phyloP scores from a whole-genome alignment of 2,329 filamentous ascomycete species.

The Pseudocercospora crystallina region DNA sequence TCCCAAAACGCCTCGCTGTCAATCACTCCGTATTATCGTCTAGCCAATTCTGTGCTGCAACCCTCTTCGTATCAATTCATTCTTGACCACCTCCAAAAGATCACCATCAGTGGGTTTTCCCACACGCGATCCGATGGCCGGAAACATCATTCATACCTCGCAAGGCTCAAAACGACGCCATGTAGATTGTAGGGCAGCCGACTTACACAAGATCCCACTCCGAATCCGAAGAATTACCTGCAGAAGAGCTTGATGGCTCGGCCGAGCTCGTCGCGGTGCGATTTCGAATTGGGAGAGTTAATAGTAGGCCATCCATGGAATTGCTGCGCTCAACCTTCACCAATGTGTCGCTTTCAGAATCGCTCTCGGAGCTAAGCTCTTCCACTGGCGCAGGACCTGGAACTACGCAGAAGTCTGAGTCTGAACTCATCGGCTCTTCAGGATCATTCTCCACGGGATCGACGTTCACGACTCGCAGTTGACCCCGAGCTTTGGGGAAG shows the following conservation, averaged over 20 bases:
- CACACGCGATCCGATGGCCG: too few species aligned
- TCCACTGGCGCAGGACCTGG: conserved; percentile 6
- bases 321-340: conserved; percentile 9
- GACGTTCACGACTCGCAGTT: too few species aligned
- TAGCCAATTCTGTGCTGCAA: too few species aligned
- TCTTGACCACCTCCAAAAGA: too few species aligned
- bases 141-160: too few species aligned
- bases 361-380: conserved; percentile 16
- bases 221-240: conserved; percentile 4
- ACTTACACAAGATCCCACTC: conserved; percentile 12
- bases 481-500: too few species aligned
- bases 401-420: conserved; percentile 15
- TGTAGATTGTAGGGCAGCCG: too few species aligned
- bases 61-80: too few species aligned
- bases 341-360: conserved; percentile 14
- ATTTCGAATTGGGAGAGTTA: conserved; percentile 1
- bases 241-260: neutral
- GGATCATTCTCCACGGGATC: neutral
- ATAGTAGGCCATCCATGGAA: neutral
- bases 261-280: conserved; percentile 4
- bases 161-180: too few species aligned
- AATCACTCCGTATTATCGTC: too few species aligned
- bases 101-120: too few species aligned
- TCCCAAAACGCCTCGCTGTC: too few species aligned
- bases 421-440: neutral